Percentiles rank a stretch among this genome's conserved stretches.
Evolutionary conservation across 2,329 filamentous ascomycete genomes (phyloP).

Genomic region (Escovopsis sp.): DNA sequence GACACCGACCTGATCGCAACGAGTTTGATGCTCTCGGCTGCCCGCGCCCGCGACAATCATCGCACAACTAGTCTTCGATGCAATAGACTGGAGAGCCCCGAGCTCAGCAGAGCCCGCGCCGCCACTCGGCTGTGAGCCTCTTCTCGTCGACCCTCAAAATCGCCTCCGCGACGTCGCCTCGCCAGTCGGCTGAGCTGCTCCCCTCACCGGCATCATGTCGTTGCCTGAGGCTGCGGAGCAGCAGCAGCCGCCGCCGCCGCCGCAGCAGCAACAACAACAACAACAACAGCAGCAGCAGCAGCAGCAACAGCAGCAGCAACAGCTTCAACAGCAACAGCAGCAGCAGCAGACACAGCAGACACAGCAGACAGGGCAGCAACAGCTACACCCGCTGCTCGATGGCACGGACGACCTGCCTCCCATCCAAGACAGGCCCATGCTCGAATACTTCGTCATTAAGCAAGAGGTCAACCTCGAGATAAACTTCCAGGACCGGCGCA

Average conservation of each 20-base stretch:
- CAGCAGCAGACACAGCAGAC: no score
- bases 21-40: conserved; percentile 2
- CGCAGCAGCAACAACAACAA: background rate
- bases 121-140: background rate
- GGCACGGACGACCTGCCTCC: conserved; percentile 19
- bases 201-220: conserved; percentile 2
- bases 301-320: no score
- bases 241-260: background rate
- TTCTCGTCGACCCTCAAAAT: background rate
- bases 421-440: conserved; percentile 20
- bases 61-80: conserved; percentile 3
- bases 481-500: conserved; percentile 60
- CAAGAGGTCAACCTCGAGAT: conserved; percentile 85
- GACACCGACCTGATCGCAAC: conserved; percentile 3
- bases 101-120: conserved; percentile 5
- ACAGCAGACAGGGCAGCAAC: background rate
- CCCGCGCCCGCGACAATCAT: conserved; percentile 4
- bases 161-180: background rate
- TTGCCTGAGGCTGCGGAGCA: conserved; percentile 4
- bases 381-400: conserved; percentile 16
- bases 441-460: conserved; percentile 48
- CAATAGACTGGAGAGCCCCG: conserved; percentile 1
- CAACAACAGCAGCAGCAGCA: background rate
- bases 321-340: no score
- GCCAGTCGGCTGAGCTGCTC: conserved; percentile 1